Evolutionary conservation across 805 yeast species (phyloP), one percentile per base, ranked within the genome.

Genomic region (Metschnikowia peoriensis): DNA sequence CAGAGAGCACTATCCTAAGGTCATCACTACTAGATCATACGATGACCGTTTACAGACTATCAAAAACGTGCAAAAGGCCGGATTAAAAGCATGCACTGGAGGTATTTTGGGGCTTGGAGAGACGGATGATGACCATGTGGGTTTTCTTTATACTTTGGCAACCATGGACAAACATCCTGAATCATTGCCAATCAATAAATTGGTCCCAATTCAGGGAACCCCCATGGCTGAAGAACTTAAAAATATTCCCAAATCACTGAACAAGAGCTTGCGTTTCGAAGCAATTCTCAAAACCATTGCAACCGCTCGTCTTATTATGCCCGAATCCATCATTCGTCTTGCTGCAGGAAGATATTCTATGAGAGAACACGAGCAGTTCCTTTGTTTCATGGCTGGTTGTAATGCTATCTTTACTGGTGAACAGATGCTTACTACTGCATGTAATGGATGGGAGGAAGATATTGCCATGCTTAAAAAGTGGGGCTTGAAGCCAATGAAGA

Each of bases 391-490:
- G 82, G 82, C 86, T 35, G 94, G 94, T 16, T 84, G 85, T 58
- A 88, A 88, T 67, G 91, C 93, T 16, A 84, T 88, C 40, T 88
- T 88, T 67, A 88, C 92, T 0, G 94, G 94, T 38, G 85, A 87
- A 66, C 81, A 79, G 58, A 88, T 88, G 93, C 71, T 88, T 51
- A 88, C 94, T 2, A 88, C 94, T 4, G 82, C 84, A 83, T 87
- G 93, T 65, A 85, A 82, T 59, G 91, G 90, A 7, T 88, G 93
- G 92, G 89, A 87, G 44, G 92, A 86, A 61, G 94, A 88, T 64
- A 85, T 78, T 52, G 77, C 68, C 8, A 81, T 88, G 89, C 70
- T 88, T 32, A 64, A 68, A 7, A 82, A 78, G 60, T 88, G 92
- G 92, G 94, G 94, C 0, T 59, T 84, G 60, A 68, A 66, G 57